Conservation (phyloP, 257 asterid species). For the Eucommia ulmoides region DNA sequence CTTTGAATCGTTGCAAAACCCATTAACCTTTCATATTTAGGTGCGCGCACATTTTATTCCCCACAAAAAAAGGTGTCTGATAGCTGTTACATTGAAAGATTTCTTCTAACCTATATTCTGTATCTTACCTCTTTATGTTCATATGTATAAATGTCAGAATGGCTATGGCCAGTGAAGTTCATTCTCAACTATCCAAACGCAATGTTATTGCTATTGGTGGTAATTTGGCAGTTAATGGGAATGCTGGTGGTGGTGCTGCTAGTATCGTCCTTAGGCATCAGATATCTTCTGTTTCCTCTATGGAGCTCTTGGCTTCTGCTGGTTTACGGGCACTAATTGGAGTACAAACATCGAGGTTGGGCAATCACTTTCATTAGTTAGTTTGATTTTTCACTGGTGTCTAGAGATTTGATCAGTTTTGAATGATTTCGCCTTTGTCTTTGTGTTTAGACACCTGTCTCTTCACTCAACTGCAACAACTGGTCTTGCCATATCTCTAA, state of each 20-base stretch:
- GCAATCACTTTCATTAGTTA: constrained; percentile 6
- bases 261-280: constrained; percentile 66
- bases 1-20: no score
- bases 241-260: constrained; percentile 80
- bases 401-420: neutral
- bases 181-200: constrained; percentile 58
- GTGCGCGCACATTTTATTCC: no score
- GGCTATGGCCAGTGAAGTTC: constrained; percentile 89
- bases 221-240: constrained; percentile 57
- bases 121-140: constrained; percentile 4
- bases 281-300: constrained; percentile 52
- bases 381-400: constrained; percentile 5
- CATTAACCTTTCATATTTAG: no score
- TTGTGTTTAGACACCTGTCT: constrained; percentile 58
- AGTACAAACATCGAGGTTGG: constrained; percentile 71
- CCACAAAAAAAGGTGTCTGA: neutral
- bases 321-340: constrained; percentile 82
- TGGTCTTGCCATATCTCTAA: constrained; percentile 75
- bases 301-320: constrained; percentile 66
- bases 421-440: constrained; percentile 4
- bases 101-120: no score
- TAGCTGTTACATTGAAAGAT: no score
- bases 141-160: constrained; percentile 44
- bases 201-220: constrained; percentile 68
- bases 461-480: constrained; percentile 64